Percentiles rank a stretch among this genome's conserved stretches.
Conservation (phyloP, 306 rosid genomes). For the cucumber (Cucumis sativus) region Cucumber_9930_V3 NC_026660.2:1292001-1292500, state of each 20-base stretch:
- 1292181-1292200: not conserved
- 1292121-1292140: not conserved
- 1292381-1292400: not conserved
- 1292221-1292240: not conserved
- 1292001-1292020: not conserved
- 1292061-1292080: not conserved
- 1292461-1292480: constrained; percentile 95
- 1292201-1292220: not conserved
- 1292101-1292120: not conserved
- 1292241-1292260: not conserved
- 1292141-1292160: not conserved
- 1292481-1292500: constrained; percentile 98
- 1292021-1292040: not conserved
- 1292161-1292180: not conserved
- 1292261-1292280: not conserved
- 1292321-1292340: not conserved
- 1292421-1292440: not conserved
- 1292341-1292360: not conserved
- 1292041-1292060: not conserved
- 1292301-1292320: not conserved
- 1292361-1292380: not conserved
- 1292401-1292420: constrained; percentile 2
- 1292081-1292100: not conserved
- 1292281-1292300: not conserved
- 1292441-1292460: constrained; percentile 50